Conservation (phyloP, 164 flowering plant genomes). For the Tetracentron sinense region DNA sequence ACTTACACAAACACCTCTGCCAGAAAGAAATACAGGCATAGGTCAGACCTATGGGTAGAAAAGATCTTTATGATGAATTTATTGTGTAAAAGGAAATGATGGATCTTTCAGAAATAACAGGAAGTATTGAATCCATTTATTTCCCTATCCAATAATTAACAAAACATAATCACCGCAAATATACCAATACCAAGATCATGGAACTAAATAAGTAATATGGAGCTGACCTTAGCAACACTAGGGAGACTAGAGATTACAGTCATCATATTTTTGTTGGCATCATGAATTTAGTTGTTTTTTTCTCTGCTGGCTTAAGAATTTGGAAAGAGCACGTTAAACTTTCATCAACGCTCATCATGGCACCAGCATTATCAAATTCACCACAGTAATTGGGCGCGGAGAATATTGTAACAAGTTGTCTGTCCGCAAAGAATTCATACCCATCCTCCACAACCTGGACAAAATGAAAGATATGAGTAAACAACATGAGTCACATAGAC, state of each 20-base stretch:
- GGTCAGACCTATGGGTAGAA: too few relatives aligned
- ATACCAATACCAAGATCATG: background rate
- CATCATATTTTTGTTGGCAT: conserved; percentile 43
- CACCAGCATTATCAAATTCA: too few relatives aligned
- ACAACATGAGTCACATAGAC: conserved; percentile 25
- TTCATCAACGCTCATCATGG: conserved; percentile 67
- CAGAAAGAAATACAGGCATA: too few relatives aligned
- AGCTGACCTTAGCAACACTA: conserved; percentile 22
- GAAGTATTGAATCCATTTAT: background rate
- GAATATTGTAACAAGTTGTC: too few relatives aligned
- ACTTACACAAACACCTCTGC: too few relatives aligned
- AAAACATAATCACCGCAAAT: too few relatives aligned
- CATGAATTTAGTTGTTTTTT: conserved; percentile 40
- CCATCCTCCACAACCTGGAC: conserved; percentile 47
- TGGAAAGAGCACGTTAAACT: conserved; percentile 65
- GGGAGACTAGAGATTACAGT: background rate
- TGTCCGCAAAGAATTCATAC: conserved; percentile 65
- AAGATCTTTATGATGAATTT: too few relatives aligned
- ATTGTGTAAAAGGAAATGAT: background rate
- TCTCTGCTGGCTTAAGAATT: conserved; percentile 61
- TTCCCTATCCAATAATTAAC: too few relatives aligned
- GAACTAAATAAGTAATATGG: background rate
- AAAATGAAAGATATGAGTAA: background rate
- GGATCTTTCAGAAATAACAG: background rate
- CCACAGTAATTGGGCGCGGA: too few relatives aligned